phyloP scores from a whole-genome alignment of 2,329 filamentous ascomycete genomes.

The Calonectria multiphialidica region DNA sequence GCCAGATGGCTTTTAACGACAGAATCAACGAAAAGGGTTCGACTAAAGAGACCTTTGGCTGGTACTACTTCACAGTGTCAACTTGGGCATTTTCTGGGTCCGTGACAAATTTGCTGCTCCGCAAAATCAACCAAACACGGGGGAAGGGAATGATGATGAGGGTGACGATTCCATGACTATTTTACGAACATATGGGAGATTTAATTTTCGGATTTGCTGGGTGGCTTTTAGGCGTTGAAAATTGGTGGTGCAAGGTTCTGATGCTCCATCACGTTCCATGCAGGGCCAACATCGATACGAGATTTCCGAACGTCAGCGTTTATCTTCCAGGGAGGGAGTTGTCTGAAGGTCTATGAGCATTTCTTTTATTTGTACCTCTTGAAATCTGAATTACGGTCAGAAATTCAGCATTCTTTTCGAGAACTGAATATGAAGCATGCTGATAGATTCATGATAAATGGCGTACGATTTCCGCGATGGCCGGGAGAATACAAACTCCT shows the following conservation, averaged over 20 bases:
- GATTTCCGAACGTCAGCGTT: not conserved
- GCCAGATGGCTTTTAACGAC: not conserved
- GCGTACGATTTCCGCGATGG: no score
- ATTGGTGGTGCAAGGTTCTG: not conserved
- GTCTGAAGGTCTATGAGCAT: not conserved
- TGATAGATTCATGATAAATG: no score
- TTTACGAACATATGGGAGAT: not conserved
- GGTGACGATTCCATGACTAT: not conserved
- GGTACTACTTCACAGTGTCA: not conserved
- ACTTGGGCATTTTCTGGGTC: no score
- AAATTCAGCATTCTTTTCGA: not conserved
- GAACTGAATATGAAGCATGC: not conserved
- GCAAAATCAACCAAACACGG: not conserved
- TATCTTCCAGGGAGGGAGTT: not conserved
- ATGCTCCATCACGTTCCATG: not conserved
- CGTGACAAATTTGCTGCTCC: no score
- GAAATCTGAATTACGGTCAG: not conserved
- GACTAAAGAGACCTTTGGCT: not conserved
- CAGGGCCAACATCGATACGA: no score
- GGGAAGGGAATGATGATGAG: not conserved
- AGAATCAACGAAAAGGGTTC: not conserved
- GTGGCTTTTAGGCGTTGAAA: not conserved
- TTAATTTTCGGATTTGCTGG: no score
- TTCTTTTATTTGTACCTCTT: not conserved
- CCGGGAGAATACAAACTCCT: no score